Evolutionary conservation across 2,329 filamentous ascomycete genomes (phyloP), one percentile per base, ranked within the genome.

Genomic region (Phialemoniopsis sp.): DNA sequence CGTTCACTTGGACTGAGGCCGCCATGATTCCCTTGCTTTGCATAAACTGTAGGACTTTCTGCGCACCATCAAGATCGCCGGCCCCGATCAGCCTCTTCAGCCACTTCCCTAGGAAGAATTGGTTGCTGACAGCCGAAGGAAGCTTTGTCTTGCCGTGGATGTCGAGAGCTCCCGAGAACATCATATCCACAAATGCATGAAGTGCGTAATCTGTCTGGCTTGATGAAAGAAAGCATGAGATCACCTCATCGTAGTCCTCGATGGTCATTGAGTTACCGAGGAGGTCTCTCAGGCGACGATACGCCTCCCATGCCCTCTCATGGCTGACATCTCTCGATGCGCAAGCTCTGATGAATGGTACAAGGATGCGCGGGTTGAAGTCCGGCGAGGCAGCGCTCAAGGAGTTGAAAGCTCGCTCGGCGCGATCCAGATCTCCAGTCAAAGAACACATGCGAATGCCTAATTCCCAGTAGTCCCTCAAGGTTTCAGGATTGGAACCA

Each of bases 21-120:
- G 87, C 81, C 41, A 71, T 69, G 28, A 89, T 75, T 2, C 80
- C 80, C 50, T 76, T 78, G 38, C 76, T 69, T 49, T 82, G 79
- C 85, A 94, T 91, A 46, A 89, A 72, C 13, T 85, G 75, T 19
- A 93, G 68, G 8, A 94, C 87, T 43, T 79, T 77, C 38, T 78
- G 72, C 4, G 88, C 87, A 3, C 83, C 85, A 41, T 85, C 76
- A 13, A 87, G 63, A 47, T 89, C 77, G 3, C 80, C 81, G 42
- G 82, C 77, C 13, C 82, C 83, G 40, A 94, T 85, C 8, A 94
- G 76, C 36, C 85, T 80, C 60, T 91, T 91, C 54, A 95, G 74
- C 90, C 89, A 95, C 52, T 88, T 90, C 28, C 84, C 86, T 48
- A 89, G 85, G 60, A 95, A 87, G 61, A 89, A 91, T 46, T 84